Conservation (phyloP, 768 basidiomycete genomes). For the Boletus reticuloceps region DNA sequence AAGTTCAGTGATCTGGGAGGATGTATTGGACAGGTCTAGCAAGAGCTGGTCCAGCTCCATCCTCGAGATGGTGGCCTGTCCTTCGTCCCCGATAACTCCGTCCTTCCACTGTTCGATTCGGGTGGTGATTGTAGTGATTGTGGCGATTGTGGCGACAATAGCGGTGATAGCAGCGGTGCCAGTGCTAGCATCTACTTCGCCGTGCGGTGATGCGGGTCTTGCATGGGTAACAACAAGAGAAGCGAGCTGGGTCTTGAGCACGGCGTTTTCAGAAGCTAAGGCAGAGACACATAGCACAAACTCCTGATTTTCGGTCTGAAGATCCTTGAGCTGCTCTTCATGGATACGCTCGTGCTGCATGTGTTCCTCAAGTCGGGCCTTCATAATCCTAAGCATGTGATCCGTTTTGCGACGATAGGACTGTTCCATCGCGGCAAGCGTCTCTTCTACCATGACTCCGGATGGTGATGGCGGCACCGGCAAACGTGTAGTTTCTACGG, state of each 20-base stretch:
- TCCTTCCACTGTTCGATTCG: constrained; percentile 1
- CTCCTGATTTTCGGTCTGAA: background rate
- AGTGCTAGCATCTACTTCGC: too few relatives aligned
- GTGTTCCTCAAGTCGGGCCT: background rate
- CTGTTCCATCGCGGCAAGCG: background rate
- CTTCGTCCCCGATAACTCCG: too few relatives aligned
- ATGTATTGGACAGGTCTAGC: background rate
- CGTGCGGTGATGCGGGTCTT: too few relatives aligned
- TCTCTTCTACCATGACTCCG: background rate
- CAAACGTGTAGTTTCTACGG: too few relatives aligned
- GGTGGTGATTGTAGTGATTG: background rate
- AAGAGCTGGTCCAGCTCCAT: constrained; percentile 7
- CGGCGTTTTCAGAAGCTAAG: background rate
- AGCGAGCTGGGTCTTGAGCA: constrained; percentile 2
- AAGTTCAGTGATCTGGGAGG: background rate
- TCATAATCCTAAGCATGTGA: background rate
- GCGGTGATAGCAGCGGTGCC: background rate
- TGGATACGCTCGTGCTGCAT: background rate
- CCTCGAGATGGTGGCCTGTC: background rate
- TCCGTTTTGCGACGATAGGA: constrained; percentile 2
- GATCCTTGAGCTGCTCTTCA: background rate
- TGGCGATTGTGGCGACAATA: background rate
- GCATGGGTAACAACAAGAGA: background rate
- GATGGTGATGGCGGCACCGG: too few relatives aligned
- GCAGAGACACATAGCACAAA: background rate